Conservation (phyloP, 306 rosid species). For the Dryas drummondii region DNA sequence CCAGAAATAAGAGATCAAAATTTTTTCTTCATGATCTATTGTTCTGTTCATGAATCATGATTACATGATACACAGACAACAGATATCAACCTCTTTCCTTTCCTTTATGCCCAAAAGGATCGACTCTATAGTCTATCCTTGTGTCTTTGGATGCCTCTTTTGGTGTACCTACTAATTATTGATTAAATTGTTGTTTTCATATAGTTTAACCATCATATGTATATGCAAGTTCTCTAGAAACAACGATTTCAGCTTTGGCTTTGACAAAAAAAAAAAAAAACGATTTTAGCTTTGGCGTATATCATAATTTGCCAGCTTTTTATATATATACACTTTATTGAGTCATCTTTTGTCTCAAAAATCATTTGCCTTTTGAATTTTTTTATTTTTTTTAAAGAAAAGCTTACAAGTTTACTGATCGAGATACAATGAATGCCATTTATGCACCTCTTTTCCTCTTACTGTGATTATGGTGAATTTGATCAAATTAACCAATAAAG, state of each 20-base stretch:
- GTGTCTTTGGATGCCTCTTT: slow-evolving; percentile 48
- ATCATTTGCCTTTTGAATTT: slow-evolving; percentile 25
- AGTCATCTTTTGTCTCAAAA: slow-evolving; percentile 21
- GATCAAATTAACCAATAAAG: too few species aligned
- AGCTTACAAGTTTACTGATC: slow-evolving; percentile 19
- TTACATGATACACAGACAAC: too few species aligned
- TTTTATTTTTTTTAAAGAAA: neutral
- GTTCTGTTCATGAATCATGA: too few species aligned
- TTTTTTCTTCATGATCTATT: too few species aligned
- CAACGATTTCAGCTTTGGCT: too few species aligned
- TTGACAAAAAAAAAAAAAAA: too few species aligned
- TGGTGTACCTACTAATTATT: slow-evolving; percentile 1
- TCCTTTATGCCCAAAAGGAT: neutral
- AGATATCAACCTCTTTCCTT: slow-evolving; percentile 4
- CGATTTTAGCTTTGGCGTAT: too few species aligned
- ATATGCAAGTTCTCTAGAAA: too few species aligned
- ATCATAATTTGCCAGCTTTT: too few species aligned
- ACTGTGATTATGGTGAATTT: slow-evolving; percentile 11
- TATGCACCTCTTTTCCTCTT: neutral
- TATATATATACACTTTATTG: neutral
- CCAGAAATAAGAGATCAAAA: too few species aligned
- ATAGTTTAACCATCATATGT: neutral
- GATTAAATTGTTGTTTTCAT: neutral
- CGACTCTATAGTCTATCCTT: neutral
- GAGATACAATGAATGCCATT: slow-evolving; percentile 16